Percentiles rank a stretch among this genome's conserved stretches.
Evolutionary conservation across 352 stramenopile species (phyloP).

Genomic region (Phytopythium aichiense): DNA sequence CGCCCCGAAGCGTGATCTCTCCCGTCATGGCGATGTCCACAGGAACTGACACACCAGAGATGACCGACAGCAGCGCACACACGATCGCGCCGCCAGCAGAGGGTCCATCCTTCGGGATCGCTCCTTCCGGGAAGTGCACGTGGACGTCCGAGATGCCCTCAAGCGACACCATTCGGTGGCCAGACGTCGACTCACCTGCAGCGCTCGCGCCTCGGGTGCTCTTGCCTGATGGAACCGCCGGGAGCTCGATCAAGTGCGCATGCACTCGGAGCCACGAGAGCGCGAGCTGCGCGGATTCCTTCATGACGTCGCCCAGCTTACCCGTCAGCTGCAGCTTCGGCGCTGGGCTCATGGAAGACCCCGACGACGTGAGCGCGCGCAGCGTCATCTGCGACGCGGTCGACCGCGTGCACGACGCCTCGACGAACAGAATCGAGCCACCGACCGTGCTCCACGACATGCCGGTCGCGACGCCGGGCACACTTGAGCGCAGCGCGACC

Average conservation of each 20-base stretch:
- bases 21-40: constrained; percentile 87
- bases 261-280: constrained; percentile 80
- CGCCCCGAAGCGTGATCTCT: constrained; percentile 82
- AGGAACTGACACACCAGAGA: constrained; percentile 57
- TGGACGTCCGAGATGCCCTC: constrained; percentile 73
- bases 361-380: constrained; percentile 18
- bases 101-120: constrained; percentile 87
- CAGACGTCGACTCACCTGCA: constrained; percentile 11
- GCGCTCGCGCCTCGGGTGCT: neutral
- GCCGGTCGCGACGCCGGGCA: constrained; percentile 69
- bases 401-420: constrained; percentile 67
- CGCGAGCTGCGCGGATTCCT: constrained; percentile 83
- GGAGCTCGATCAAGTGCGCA: constrained; percentile 47
- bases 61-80: constrained; percentile 76
- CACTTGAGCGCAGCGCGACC: constrained; percentile 58
- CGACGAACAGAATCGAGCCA: constrained; percentile 83
- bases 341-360: constrained; percentile 14
- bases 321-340: constrained; percentile 63
- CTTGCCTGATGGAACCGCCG: constrained; percentile 8
- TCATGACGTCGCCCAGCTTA: constrained; percentile 86
- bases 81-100: constrained; percentile 86
- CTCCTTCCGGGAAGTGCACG: constrained; percentile 87
- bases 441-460: constrained; percentile 83
- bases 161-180: constrained; percentile 32
- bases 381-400: constrained; percentile 17